Evolutionary conservation across 129 eudicot species (phyloP), one percentile per base, ranked within the genome.

Genomic region (Chrysanthemum makinoi): DNA sequence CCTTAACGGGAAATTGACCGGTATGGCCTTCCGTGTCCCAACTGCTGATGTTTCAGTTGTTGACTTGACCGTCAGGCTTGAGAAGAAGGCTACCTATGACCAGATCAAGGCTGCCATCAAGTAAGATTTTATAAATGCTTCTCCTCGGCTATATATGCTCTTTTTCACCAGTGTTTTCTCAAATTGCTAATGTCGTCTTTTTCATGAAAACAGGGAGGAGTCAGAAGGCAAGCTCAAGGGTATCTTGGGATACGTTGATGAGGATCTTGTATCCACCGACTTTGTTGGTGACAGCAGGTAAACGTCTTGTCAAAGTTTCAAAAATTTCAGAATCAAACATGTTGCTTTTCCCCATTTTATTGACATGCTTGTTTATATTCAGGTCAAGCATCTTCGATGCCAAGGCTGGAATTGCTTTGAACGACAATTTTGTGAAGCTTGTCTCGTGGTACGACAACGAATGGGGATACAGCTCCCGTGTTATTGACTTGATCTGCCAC

Each of bases 11-110:
- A 87, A 87, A 75, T 77, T 87, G 72, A 87, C 89, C 8, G 95
- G 95, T 47, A 87, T 87, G 89, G 44, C 95, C 1, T 82, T 87
- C 89, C 85, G 95, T n/a, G 95, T 87, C 57, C 95, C 95, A 48
- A 88, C 95, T 1, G 87, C 78, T 1, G 90, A 88, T 82, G 95
- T 88, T 51, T 88, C 95, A 6, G 95, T 88, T 18, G 95, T 88
- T 14, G 95, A 88, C 70, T 89, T 88, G 9, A 85, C 90, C 6
- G 95, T 88, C 4, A 85, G 88, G 71, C 84, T 88, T 48, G 90
- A 82, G 83, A 88, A 88, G 69, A 75, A 65, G 33, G 90, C 95
- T 28, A 73, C 90, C 17, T 88, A 88, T 57, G 90, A 88, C 9
- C 82, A 88, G 28, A 88, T 88, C 80, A 88, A 88, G 53, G 86